A percentile compares a stretch with the other conserved stretches of the same genome.
Evolutionary conservation across 2,329 filamentous ascomycete genomes (phyloP).

Genomic region (Orbilia brochopaga): DNA sequence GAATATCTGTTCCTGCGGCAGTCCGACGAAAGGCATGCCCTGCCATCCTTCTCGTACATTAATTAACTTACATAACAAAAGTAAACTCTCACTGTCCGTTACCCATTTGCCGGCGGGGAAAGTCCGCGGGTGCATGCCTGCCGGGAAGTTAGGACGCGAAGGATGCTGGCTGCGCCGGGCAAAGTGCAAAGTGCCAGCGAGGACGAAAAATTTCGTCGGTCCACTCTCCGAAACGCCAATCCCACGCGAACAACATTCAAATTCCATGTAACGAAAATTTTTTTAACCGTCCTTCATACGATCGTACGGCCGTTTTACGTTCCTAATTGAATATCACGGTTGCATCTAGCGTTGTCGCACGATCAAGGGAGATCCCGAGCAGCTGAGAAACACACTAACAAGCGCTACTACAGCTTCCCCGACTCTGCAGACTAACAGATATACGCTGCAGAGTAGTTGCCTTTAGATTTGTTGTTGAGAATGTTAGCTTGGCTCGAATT

Average conservation of each 20-base stretch:
- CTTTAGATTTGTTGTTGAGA: not conserved
- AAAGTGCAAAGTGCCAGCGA: not conserved
- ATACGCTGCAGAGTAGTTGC: not conserved
- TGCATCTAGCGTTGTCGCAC: constrained; percentile 4
- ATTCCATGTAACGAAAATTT: not conserved
- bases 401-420: no score
- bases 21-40: not conserved
- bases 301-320: not conserved
- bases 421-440: no score
- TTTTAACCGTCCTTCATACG: not conserved
- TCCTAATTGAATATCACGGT: not conserved
- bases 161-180: not conserved
- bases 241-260: constrained; percentile 1
- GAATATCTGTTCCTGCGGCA: constrained; percentile 2
- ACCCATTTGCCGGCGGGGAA: constrained; percentile 1
- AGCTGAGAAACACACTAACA: not conserved
- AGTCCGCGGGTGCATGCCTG: not conserved
- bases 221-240: constrained; percentile 1
- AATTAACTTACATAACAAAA: not conserved
- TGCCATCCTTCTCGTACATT: not conserved
- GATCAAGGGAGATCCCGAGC: not conserved
- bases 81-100: not conserved
- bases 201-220: not conserved
- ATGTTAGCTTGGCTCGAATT: constrained; percentile 1
- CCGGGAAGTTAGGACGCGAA: not conserved